Evolutionary conservation across 257 asterid genomes (phyloP).

Genomic region (Nicotiana sylvestris): DNA sequence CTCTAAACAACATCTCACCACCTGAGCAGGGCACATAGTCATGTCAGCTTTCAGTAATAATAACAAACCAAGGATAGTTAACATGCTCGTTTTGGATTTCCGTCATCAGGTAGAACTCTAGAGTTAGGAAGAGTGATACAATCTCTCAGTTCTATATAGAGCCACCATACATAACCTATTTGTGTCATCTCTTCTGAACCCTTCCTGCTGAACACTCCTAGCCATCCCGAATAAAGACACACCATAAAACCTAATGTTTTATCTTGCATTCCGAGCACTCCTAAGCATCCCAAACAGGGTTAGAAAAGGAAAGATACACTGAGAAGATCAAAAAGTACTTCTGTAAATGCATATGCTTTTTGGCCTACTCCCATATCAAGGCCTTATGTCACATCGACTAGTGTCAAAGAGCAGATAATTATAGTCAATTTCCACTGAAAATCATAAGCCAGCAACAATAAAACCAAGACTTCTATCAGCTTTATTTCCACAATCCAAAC

Average conservation of each 20-base stretch:
- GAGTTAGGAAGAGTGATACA: background rate
- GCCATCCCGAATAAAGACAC: background rate
- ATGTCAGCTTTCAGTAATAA: background rate
- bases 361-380: background rate
- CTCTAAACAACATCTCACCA: slow-evolving; percentile 93
- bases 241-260: background rate
- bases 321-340: background rate
- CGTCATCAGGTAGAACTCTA: background rate
- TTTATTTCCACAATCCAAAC: background rate
- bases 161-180: background rate
- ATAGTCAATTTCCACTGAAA: background rate
- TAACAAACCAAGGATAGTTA: background rate
- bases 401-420: background rate
- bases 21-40: slow-evolving; percentile 33
- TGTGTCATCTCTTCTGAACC: background rate
- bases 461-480: background rate
- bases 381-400: background rate
- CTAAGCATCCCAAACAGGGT: background rate
- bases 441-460: background rate
- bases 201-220: background rate
- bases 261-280: background rate
- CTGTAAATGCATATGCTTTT: background rate
- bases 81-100: background rate
- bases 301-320: background rate
- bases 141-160: background rate